These are phyloP conservation scores for Kodamaea anthophila DNA, from an alignment of 1,139 yeast species.

Conservation along the genomic window DNA sequence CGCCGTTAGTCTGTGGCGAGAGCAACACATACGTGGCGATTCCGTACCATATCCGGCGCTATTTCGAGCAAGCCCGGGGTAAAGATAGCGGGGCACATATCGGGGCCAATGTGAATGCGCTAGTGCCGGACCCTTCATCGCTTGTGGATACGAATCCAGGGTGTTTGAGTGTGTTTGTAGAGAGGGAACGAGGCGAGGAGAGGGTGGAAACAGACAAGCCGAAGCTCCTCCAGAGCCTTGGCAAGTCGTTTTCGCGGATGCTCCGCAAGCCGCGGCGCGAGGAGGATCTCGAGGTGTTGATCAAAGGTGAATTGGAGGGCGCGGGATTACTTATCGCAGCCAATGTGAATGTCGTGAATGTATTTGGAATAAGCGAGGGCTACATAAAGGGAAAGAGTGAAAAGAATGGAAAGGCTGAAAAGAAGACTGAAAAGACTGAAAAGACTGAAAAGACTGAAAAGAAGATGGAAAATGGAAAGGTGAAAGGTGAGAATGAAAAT, in stretches of 20 bases:
- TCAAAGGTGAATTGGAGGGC: too few relatives aligned
- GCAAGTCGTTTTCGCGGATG: constrained; percentile 28
- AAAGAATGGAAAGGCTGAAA: constrained; percentile 11
- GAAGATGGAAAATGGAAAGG: not conserved
- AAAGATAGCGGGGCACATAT: constrained; percentile 42
- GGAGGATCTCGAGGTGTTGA: constrained; percentile 14
- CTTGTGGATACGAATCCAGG: constrained; percentile 52
- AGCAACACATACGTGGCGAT: constrained; percentile 39
- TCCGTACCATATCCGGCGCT: constrained; percentile 34
- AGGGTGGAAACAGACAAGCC: not conserved
- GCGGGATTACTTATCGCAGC: constrained; percentile 26
- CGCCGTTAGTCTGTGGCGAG: constrained; percentile 30
- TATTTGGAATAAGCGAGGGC: constrained; percentile 25
- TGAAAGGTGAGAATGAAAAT: too few relatives aligned
- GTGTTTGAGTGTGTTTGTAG: constrained; percentile 28
- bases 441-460: not conserved
- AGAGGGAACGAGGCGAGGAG: not conserved
- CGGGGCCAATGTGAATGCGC: constrained; percentile 51
- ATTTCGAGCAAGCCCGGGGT: constrained; percentile 27
- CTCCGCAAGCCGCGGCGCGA: constrained; percentile 22
- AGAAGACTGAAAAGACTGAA: not conserved
- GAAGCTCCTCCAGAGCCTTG: constrained; percentile 17
- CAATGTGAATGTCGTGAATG: constrained; percentile 34
- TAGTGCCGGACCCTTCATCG: constrained; percentile 47
- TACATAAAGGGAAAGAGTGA: constrained; percentile 6